Conservation (phyloP, 257 asterid species). For the Eustoma russellianum region DNA sequence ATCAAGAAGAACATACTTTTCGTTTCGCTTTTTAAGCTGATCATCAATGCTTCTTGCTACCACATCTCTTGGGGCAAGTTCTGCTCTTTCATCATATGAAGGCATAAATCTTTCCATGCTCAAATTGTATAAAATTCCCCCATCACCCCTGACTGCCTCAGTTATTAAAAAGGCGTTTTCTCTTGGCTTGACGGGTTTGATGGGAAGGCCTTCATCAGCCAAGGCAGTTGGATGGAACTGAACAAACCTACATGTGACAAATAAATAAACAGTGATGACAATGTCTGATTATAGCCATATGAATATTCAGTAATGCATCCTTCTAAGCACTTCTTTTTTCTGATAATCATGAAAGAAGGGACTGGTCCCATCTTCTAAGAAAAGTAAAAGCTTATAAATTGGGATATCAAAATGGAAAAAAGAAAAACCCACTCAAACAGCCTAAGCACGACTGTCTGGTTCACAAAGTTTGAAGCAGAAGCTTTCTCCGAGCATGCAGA, state of each 20-base stretch:
- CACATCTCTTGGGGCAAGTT: conserved; percentile 96
- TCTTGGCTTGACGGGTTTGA: conserved; percentile 52
- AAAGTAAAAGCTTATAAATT: too few relatives aligned
- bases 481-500: too few relatives aligned
- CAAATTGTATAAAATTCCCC: conserved; percentile 82
- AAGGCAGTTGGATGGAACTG: conserved; percentile 99
- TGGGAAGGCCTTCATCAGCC: conserved; percentile 94
- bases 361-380: too few relatives aligned
- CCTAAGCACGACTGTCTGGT: too few relatives aligned
- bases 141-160: conserved; percentile 97
- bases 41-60: conserved; percentile 96
- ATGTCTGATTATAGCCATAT: too few relatives aligned
- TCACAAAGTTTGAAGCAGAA: too few relatives aligned
- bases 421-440: too few relatives aligned
- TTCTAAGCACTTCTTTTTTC: not conserved
- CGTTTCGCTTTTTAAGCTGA: conserved; percentile 79
- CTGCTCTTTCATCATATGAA: conserved; percentile 66
- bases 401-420: too few relatives aligned
- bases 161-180: conserved; percentile 87
- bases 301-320: not conserved
- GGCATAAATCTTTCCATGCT: conserved; percentile 88
- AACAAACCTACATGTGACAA: conserved; percentile 55
- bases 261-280: not conserved
- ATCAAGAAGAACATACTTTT: conserved; percentile 84
- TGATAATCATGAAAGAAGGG: too few relatives aligned